Evolutionary conservation across 306 rosid species (phyloP), one percentile per base, ranked within the genome.

Genomic region (Abrus precatorius): DNA sequence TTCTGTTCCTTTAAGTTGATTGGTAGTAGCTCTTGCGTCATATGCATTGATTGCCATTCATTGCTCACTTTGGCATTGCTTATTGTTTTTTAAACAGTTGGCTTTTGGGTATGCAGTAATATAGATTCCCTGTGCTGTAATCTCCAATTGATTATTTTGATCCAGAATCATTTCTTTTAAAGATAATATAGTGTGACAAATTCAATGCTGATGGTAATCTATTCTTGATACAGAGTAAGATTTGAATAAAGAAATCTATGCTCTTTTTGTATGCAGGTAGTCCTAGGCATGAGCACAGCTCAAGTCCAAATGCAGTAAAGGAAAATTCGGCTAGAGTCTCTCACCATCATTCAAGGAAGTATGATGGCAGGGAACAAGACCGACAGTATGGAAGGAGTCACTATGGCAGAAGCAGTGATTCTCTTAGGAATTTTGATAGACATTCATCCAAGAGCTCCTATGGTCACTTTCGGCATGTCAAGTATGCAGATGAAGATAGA

Each of bases 391-490:
- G 88, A 40, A 85, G 88, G 81, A 83, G 72, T 72, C 86, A 75
- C 63, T 53, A 82, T 86, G 88, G 89, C 45, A 85, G 91, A 84
- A 87, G 79, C 88, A 74, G 82, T 80, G 96, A 90, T 80, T 87
- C 91, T 80, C 77, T 81, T 74, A 85, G 89, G 82, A 76, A 90
- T 86, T 84, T 92, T 81, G 96, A 89, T 83, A 74, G 88, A 60
- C 94, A 85, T 73, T 86, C 86, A 36, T 88, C 89, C 33, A 86
- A 89, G 77, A 80, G 88, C 67, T 93, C 85, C n/a, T 86, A 82
- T 85, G 92, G 90, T 56, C 86, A 83, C 87, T 84, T 86, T 74
- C 85, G 90, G 87, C 89, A 85, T 73, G 94, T 86, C 74, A 92
- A 88, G 72, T 84, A 87, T 65, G 85, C 84, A 3, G 87, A 86